Evolutionary conservation across 2,329 filamentous ascomycete species (phyloP), one percentile per base, ranked within the genome.

Genomic region (Xylaria sp.): DNA sequence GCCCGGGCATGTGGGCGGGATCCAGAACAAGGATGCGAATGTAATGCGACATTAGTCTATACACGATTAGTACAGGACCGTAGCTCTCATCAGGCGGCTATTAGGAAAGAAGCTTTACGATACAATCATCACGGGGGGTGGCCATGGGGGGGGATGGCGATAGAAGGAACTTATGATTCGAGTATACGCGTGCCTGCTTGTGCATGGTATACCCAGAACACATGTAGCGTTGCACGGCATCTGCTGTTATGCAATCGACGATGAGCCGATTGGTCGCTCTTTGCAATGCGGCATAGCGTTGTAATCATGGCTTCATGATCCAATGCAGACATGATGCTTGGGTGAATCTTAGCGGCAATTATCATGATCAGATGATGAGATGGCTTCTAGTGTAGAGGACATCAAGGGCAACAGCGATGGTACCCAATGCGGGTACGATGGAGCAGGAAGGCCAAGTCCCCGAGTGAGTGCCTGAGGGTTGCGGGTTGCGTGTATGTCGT

Each of bases 1-100:
- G 75, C 71, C 80, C 79, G 72, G 89, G 85, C 58, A 92, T 78
- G 66, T 83, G 79, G 63, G 80, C 80, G 66, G 86, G 79, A 75
- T 87, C 83, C 63, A 91, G 78, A 62, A 90, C 72, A 71, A 82
- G 76, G 58, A 75, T 76, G 64, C 79, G 77, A 64, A 86, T 79
- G 67, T 78, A 76, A 72, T 86, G 76, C 56, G 83, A 86, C 64
- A 88, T 75, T 61, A 82, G 79, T 76, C 81, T 89, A 74, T 69
- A 54, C 50, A 59, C 48, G 19, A 63, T 70, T 63, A 78, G 68
- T 69, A 68, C 37, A 59, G 61, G 62, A 59, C 55, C 58, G 63
- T 59, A 62, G 61, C 59, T 59, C 58, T 52, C 56, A 60, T 52
- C 56, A 61, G 58, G 13, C 58, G 61, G 62, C 64, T 58, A 65